Conservation (phyloP, 306 rosid species). For the Quercus glauca region DNA sequence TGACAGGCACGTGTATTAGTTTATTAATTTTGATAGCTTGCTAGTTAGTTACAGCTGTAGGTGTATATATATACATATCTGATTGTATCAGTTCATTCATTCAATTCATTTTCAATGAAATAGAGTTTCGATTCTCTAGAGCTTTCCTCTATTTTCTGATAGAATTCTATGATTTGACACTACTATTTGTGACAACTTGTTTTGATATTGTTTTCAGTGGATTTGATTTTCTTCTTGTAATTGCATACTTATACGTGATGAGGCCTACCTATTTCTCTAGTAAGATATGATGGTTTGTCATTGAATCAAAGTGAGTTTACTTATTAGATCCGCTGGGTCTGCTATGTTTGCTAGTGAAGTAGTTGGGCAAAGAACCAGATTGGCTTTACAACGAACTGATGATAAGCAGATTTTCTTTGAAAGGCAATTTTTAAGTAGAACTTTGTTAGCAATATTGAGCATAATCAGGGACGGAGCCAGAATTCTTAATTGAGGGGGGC, state of each 20-base stretch:
- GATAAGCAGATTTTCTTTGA: background rate
- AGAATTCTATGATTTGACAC: slow-evolving; percentile 8
- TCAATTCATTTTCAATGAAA: too few species aligned
- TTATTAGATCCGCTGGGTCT: background rate
- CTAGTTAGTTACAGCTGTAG: too few species aligned
- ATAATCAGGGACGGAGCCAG: too few species aligned
- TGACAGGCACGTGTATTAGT: too few species aligned
- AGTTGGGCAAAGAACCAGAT: background rate
- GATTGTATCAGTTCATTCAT: too few species aligned
- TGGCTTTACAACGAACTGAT: background rate
- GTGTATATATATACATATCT: too few species aligned
- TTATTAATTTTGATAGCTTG: too few species aligned
- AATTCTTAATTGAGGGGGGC: too few species aligned
- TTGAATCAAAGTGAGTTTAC: background rate
- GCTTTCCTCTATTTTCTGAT: too few species aligned
- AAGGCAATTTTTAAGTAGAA: background rate
- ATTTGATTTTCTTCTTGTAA: slow-evolving; percentile 11
- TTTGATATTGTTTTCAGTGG: slow-evolving; percentile 3
- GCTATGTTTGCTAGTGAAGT: background rate
- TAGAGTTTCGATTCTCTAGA: too few species aligned
- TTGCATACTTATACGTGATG: background rate
- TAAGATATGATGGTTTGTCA: background rate
- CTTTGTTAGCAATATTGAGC: background rate
- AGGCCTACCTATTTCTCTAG: background rate
- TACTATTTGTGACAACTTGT: background rate